Evolutionary conservation across 805 yeast genomes (phyloP).

Genomic region (Hyphopichia homilentoma): DNA sequence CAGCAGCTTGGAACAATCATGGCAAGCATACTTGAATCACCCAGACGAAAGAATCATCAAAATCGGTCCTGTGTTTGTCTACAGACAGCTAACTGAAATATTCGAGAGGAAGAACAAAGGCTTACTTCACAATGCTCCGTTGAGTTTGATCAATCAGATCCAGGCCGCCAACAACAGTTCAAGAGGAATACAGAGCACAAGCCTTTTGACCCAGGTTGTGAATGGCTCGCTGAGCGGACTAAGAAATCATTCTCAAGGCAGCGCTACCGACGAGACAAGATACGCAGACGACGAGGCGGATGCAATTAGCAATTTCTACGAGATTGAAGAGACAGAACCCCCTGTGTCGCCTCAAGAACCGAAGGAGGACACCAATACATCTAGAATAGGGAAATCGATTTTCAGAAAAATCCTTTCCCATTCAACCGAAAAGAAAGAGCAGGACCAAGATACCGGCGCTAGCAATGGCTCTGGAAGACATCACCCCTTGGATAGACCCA

Average conservation of each 20-base stretch:
- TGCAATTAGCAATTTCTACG: constrained; percentile 56
- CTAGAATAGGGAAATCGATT: constrained; percentile 7
- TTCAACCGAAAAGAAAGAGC: constrained; percentile 8
- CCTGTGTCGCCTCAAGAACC: constrained; percentile 6
- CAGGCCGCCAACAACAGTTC: constrained; percentile 14
- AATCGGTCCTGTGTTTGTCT: constrained; percentile 51
- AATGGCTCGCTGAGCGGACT: constrained; percentile 27
- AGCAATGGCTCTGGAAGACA: constrained; percentile 5
- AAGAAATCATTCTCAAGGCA: constrained; percentile 8
- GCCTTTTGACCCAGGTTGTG: constrained; percentile 36
- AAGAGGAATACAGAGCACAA: constrained; percentile 17
- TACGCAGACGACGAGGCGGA: constrained; percentile 57
- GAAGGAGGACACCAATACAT: background rate
- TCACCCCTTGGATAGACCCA: constrained; percentile 33
- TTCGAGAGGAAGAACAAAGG: constrained; percentile 61
- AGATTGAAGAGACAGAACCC: constrained; percentile 13
- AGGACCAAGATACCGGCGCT: background rate
- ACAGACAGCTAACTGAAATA: constrained; percentile 39
- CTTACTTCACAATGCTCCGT: constrained; percentile 54
- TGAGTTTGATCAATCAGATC: constrained; percentile 33
- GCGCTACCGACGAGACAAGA: constrained; percentile 11
- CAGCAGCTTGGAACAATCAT: constrained; percentile 53
- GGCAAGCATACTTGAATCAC: constrained; percentile 52
- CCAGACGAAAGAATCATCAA: constrained; percentile 59
- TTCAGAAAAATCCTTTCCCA: constrained; percentile 15